These are phyloP conservation scores for Nothophoma quercina DNA, from an alignment of 2,329 filamentous ascomycete genomes.

Conservation along the genomic window DNA sequence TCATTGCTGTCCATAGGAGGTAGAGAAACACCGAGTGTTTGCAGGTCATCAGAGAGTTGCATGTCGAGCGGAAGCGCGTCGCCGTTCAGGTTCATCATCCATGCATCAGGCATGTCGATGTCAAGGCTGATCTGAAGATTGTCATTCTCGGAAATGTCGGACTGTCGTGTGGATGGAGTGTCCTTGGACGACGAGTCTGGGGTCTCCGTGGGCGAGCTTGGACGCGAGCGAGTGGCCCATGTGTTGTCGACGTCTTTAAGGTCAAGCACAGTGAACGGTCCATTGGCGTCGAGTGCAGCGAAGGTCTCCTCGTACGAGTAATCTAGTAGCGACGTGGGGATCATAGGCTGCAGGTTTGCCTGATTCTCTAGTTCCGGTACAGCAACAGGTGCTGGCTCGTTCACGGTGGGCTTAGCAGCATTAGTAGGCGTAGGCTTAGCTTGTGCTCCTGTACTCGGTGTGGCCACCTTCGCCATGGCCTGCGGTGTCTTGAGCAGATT, in stretches of 20 bases:
- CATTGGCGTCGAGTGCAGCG: constrained; percentile 41
- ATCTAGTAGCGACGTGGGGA: constrained; percentile 40
- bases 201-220: constrained; percentile 41
- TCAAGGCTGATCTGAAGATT: constrained; percentile 51
- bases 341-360: constrained; percentile 37
- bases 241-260: constrained; percentile 46
- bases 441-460: constrained; percentile 42
- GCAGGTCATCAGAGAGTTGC: constrained; percentile 42
- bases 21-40: constrained; percentile 39
- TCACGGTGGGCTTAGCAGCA: constrained; percentile 33
- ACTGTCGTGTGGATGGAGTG: constrained; percentile 47
- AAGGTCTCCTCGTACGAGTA: constrained; percentile 46
- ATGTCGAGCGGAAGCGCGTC: constrained; percentile 41
- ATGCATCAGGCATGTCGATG: constrained; percentile 45
- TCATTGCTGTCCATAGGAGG: constrained; percentile 46
- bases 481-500: constrained; percentile 51
- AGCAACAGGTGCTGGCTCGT: constrained; percentile 30
- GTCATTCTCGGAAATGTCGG: constrained; percentile 54
- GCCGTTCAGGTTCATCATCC: constrained; percentile 36
- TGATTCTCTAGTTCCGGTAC: constrained; percentile 28
- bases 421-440: constrained; percentile 44
- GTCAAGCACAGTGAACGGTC: constrained; percentile 42
- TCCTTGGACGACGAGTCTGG: constrained; percentile 49
- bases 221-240: constrained; percentile 43
- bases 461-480: constrained; percentile 42